Conservation (phyloP, 139 green algal genomes). For the Chlamydomonas eustigma region DNA sequence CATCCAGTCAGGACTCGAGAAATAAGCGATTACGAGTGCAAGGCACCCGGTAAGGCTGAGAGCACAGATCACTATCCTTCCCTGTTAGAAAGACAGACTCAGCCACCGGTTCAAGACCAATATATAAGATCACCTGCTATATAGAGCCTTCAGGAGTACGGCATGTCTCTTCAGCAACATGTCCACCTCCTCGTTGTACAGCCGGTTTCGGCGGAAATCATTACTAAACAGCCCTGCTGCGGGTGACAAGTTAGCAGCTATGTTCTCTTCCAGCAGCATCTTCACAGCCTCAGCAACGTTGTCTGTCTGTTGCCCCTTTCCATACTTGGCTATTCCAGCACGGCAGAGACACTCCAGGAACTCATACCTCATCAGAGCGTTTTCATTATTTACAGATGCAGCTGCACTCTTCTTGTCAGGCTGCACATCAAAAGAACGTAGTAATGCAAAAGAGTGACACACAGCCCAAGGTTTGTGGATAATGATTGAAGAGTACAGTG, state of each 20-base stretch:
- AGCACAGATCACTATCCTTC: too few species aligned
- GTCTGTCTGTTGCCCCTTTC: constrained; percentile 55
- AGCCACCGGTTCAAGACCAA: too few species aligned
- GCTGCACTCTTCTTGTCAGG: constrained; percentile 60
- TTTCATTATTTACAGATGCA: constrained; percentile 55
- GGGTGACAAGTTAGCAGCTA: constrained; percentile 43
- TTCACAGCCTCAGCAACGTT: constrained; percentile 53
- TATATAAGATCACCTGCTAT: constrained; percentile 32
- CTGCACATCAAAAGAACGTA: too few species aligned
- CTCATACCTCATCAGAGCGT: constrained; percentile 69
- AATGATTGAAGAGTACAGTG: too few species aligned
- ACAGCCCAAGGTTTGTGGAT: too few species aligned
- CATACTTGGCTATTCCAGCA: constrained; percentile 71
- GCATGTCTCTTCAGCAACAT: constrained; percentile 55
- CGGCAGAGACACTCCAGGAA: constrained; percentile 68
- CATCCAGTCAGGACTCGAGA: background rate
- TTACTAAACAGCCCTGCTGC: constrained; percentile 41
- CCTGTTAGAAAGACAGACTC: too few species aligned
- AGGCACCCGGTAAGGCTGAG: background rate
- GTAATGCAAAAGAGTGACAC: too few species aligned
- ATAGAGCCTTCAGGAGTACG: constrained; percentile 61
- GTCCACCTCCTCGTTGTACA: constrained; percentile 71
- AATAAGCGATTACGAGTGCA: background rate
- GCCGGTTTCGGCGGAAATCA: constrained; percentile 56
- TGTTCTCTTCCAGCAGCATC: constrained; percentile 58